These are phyloP conservation scores for Taiozyma onychis DNA, from an alignment of 1,139 yeast genomes.

Conservation along the genomic window DNA sequence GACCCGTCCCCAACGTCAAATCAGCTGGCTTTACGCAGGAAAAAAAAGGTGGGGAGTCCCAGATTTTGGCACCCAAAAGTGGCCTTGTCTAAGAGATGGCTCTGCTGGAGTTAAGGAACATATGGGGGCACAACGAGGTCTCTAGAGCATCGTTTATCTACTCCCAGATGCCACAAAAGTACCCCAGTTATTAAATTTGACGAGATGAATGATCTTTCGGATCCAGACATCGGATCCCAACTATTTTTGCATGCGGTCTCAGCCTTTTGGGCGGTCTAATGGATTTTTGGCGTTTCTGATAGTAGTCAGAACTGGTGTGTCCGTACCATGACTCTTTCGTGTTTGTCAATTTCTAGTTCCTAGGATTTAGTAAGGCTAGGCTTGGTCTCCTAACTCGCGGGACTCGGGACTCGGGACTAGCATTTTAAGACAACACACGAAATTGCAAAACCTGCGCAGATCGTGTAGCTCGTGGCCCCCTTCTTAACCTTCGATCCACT, in stretches of 20 bases:
- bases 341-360: background rate
- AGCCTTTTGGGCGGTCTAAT: background rate
- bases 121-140: background rate
- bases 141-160: background rate
- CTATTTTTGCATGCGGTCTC: background rate
- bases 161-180: background rate
- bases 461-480: no score
- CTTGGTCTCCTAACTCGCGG: background rate
- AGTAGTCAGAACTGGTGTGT: background rate
- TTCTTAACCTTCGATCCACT: no score
- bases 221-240: slow-evolving; percentile 8
- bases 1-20: background rate
- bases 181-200: background rate
- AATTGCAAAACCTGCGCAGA: no score
- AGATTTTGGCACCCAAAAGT: background rate
- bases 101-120: background rate
- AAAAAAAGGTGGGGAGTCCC: slow-evolving; percentile 1
- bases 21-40: background rate
- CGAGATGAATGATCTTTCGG: slow-evolving; percentile 4
- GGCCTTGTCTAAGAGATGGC: background rate
- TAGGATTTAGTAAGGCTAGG: background rate
- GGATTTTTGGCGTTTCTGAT: background rate
- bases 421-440: no score
- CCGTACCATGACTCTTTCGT: background rate
- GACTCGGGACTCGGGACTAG: background rate